A percentile compares a stretch with the other conserved stretches of the same genome.
Conservation (phyloP, 371 early-diverging fungal species). For the Apophysomyces ossiformis region DNA sequence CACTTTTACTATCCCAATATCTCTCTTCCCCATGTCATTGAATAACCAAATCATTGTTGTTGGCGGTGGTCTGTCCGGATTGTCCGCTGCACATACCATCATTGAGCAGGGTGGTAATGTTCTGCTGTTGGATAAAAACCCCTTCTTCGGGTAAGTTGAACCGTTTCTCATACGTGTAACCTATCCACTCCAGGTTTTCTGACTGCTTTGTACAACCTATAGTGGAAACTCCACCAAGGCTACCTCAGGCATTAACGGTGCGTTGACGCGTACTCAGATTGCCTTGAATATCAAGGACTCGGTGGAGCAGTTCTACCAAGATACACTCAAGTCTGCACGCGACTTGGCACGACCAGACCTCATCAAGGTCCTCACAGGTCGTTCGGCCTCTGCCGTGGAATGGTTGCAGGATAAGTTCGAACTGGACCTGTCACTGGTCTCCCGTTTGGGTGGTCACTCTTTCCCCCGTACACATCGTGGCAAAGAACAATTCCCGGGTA, state of each 20-base stretch:
- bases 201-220: conserved; percentile 14
- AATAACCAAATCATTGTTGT: conserved; percentile 83
- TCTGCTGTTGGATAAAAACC: conserved; percentile 86
- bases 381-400: conserved; percentile 88
- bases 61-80: conserved; percentile 92
- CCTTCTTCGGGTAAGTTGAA: conserved; percentile 76
- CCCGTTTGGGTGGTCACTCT: conserved; percentile 90
- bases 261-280: conserved; percentile 82
- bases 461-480: conserved; percentile 95
- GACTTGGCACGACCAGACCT: conserved; percentile 85
- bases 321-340: conserved; percentile 88
- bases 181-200: conserved; percentile 11
- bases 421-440: conserved; percentile 85
- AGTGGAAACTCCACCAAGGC: conserved; percentile 95
- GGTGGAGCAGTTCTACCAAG: conserved; percentile 85
- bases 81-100: conserved; percentile 87
- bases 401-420: conserved; percentile 92
- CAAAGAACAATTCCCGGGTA: conserved; percentile 92
- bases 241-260: conserved; percentile 98
- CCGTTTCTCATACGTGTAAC: conserved; percentile 6
- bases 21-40: conserved; percentile 31
- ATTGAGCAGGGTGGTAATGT: conserved; percentile 88
- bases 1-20: too few species aligned
- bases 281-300: conserved; percentile 77
- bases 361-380: conserved; percentile 84